A percentile compares a stretch with the other conserved stretches of the same genome.
Conservation (phyloP, 495 filamentous ascomycete species). For the Mytilinidion resinicola region DNA sequence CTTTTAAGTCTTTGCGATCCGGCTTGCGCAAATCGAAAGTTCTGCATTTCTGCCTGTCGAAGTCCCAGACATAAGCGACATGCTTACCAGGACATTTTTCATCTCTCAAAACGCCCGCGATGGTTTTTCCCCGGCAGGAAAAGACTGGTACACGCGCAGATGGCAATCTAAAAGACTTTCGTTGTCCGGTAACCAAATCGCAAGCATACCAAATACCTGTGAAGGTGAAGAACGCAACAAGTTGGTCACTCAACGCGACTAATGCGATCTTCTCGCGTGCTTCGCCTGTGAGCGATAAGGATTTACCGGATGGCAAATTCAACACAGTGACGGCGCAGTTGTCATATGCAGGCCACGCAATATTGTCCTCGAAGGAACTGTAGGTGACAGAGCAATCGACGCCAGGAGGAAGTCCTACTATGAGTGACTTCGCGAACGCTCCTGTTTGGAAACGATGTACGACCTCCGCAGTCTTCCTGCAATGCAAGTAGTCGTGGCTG, state of each 20-base stretch:
- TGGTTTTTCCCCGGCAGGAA: conserved; percentile 6
- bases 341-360: neutral
- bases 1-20: too few relatives aligned
- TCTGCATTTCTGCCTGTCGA: conserved; percentile 4
- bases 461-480: neutral
- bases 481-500: conserved; percentile 4
- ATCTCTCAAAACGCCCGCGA: conserved; percentile 7
- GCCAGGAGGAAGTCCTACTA: neutral
- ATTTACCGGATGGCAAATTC: conserved; percentile 7
- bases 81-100: neutral
- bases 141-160: neutral
- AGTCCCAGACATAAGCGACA: conserved; percentile 8
- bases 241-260: conserved; percentile 6
- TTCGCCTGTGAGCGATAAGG: neutral
- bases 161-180: conserved; percentile 7
- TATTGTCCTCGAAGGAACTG: neutral
- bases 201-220: conserved; percentile 7
- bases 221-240: conserved; percentile 10
- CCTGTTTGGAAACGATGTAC: conserved; percentile 4
- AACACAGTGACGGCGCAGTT: neutral
- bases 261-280: conserved; percentile 3
- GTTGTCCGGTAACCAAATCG: neutral
- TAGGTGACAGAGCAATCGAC: neutral
- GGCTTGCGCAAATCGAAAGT: neutral
- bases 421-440: too few relatives aligned